Base-by-base conservation (phyloP, 768 basidiomycete species). In the Punctularia strigosozonata region DNA sequence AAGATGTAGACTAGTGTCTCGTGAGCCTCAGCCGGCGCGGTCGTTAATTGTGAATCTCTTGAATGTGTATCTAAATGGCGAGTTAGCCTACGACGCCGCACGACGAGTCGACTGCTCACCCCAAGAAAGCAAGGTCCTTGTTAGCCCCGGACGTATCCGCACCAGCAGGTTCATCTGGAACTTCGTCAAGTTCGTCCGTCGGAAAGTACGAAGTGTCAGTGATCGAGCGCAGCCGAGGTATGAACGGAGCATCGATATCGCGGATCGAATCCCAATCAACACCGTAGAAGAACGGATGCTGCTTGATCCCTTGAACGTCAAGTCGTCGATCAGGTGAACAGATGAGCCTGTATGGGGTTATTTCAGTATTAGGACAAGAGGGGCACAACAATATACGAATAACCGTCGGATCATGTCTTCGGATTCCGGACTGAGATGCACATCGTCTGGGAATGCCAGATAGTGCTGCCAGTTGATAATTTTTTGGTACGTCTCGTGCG, bases 201-300 rank as follows among this genome's bases (percentile, higher is more conserved):
- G 92, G 92, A 73, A 95, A 95, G 64, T 95, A 95, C n/a, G 89
- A 91, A 2, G 92, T 95, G 48, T 97, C 92, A 25, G 90, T 92
- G 52, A 92, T 84, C 6, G 86, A 91, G 28, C 83, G 75, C 23
- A 98, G 68, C 41, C 89, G 86, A 15, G 95, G 94, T n/a, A 99
- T 80, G 58, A 97, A 98, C 4, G 94, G 95, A 3, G 91, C 76
- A 51, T 92, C 90, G 44, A 99, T 94, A 26, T 74, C 70, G 19
- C 90, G 77, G 52, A 98, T 86, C 5, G 68, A 65, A 12, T 69
- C 65, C 95, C 94, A 99, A 54, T 94, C 90, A 25, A 98, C 95
- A 22, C 94, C 95, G 51, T 84, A 83, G 60, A 92, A 94, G 68
- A 97, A 97, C 0, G 85, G 74, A 53, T 97, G 94, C 7, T 63